phyloP scores from a whole-genome alignment of 495 filamentous ascomycete genomes.

The Massariosphaeria phaeospora region DNA sequence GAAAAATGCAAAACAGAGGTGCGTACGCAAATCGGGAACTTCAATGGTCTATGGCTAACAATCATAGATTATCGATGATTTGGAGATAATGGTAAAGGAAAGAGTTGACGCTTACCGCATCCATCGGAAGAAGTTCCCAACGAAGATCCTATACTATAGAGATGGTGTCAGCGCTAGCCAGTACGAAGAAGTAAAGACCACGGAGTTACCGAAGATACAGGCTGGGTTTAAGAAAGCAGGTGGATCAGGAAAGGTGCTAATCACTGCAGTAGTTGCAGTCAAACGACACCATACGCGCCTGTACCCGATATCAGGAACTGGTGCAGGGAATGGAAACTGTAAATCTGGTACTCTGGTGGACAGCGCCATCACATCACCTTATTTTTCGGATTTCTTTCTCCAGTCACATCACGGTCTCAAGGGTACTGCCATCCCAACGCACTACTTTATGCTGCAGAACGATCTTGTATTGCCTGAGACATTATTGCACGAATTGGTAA shows the following conservation, averaged over 20 bases:
- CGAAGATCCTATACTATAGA: conserved; percentile 5
- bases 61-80: conserved; percentile 5
- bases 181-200: not conserved
- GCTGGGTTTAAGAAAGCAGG: not conserved
- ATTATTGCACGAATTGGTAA: not conserved
- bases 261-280: not conserved
- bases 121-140: not conserved
- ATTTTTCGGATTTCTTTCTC: conserved; percentile 10
- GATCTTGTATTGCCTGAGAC: not conserved
- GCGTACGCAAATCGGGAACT: not conserved
- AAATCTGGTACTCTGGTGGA: conserved; percentile 3
- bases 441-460: conserved; percentile 17
- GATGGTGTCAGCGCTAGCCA: conserved; percentile 14
- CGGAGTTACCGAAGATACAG: conserved; percentile 1
- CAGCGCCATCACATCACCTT: not conserved
- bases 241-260: not conserved
- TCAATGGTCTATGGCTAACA: not conserved
- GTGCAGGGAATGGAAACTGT: not conserved
- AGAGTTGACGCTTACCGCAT: not conserved
- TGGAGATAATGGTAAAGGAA: not conserved
- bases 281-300: conserved; percentile 11
- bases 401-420: conserved; percentile 9
- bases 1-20: conserved; percentile 2
- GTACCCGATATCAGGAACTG: not conserved
- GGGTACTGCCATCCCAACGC: conserved; percentile 14